A percentile compares a stretch with the other conserved stretches of the same genome.
These are phyloP conservation scores for Pichia nanzhaoensis DNA, from an alignment of 805 yeast species.

Conservation along the genomic window DNA sequence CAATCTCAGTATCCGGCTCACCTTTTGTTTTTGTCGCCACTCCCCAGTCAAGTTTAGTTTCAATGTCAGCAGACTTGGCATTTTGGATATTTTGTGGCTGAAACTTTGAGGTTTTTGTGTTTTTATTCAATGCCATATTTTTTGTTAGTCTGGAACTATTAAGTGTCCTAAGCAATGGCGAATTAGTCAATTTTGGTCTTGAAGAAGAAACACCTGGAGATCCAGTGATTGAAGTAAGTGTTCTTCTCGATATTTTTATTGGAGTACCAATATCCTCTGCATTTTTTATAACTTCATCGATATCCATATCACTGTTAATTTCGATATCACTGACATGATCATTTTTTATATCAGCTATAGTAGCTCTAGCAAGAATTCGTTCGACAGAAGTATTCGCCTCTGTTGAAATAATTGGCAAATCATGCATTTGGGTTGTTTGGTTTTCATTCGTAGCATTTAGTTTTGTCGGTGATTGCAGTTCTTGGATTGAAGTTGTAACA, in stretches of 20 bases:
- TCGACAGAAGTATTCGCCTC: too few relatives aligned
- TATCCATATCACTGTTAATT: slow-evolving; percentile 13
- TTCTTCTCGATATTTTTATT: slow-evolving; percentile 18
- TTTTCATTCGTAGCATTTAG: too few relatives aligned
- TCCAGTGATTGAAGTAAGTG: slow-evolving; percentile 16
- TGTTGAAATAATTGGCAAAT: too few relatives aligned
- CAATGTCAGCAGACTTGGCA: not conserved
- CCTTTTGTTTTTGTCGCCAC: too few relatives aligned
- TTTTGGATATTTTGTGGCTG: slow-evolving; percentile 12
- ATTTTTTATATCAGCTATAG: too few relatives aligned
- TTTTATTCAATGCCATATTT: slow-evolving; percentile 24
- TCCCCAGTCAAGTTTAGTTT: too few relatives aligned
- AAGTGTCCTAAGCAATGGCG: not conserved
- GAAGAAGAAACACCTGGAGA: slow-evolving; percentile 12
- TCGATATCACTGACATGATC: not conserved
- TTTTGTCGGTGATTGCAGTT: too few relatives aligned
- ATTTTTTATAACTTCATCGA: slow-evolving; percentile 26
- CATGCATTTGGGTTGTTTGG: too few relatives aligned
- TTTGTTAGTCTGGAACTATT: slow-evolving; percentile 20
- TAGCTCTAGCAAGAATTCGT: too few relatives aligned
- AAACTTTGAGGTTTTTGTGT: slow-evolving; percentile 13
- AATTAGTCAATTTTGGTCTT: not conserved
- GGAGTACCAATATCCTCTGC: slow-evolving; percentile 29
- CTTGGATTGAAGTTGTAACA: too few relatives aligned
- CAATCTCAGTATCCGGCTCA: too few relatives aligned